phyloP scores from a whole-genome alignment of 2,329 filamentous ascomycete species.

The Fusarium agapanthi region DNA sequence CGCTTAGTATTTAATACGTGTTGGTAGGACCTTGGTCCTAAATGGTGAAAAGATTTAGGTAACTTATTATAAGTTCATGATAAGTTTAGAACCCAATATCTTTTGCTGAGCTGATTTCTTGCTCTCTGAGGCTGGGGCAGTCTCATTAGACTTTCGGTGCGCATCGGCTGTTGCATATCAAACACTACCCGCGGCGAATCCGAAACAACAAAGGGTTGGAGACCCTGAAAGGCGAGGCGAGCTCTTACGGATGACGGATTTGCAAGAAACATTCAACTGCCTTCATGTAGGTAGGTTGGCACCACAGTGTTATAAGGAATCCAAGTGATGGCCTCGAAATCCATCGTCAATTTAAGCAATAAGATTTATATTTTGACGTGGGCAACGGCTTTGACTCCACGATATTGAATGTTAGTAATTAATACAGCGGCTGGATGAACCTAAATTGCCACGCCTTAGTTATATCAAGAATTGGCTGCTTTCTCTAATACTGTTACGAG shows the following conservation, averaged over 20 bases:
- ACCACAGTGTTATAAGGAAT: background rate
- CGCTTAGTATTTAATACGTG: background rate
- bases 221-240: slow-evolving; percentile 5
- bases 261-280: slow-evolving; percentile 2
- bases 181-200: slow-evolving; percentile 27
- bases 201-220: slow-evolving; percentile 22
- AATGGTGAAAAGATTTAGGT: background rate
- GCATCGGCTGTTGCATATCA: slow-evolving; percentile 20
- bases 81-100: background rate
- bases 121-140: background rate
- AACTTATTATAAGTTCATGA: background rate
- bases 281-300: background rate
- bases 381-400: background rate
- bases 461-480: background rate
- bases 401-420: too few species aligned
- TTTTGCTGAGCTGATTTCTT: background rate
- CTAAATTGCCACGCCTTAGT: background rate
- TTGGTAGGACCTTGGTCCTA: background rate
- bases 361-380: background rate
- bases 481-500: background rate
- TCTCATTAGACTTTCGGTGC: slow-evolving; percentile 15
- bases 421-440: background rate
- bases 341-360: background rate
- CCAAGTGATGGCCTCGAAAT: background rate
- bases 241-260: background rate